Conservation (phyloP, 768 basidiomycete species). For the Tricholoma sp. region DNA sequence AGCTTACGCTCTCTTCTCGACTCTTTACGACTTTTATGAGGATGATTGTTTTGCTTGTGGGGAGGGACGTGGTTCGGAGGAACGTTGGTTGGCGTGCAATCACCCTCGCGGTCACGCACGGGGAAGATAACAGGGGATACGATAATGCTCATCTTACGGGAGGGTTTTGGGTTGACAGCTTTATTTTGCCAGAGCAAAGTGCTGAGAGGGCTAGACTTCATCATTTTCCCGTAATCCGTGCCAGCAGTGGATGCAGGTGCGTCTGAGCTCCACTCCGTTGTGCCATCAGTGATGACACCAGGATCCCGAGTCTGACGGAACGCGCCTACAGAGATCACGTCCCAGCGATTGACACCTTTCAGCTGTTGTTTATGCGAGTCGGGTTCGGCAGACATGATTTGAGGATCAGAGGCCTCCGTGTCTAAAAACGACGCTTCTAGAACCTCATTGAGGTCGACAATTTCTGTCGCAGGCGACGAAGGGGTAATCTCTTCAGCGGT, state of each 20-base stretch:
- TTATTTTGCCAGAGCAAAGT: slow-evolving; percentile 50
- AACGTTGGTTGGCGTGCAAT: slow-evolving; percentile 47
- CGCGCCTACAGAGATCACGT: slow-evolving; percentile 64
- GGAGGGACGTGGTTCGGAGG: slow-evolving; percentile 27
- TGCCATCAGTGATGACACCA: slow-evolving; percentile 16
- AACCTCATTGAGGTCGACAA: slow-evolving; percentile 70
- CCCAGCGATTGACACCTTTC: slow-evolving; percentile 63
- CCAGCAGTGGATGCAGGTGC: slow-evolving; percentile 22
- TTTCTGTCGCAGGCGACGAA: slow-evolving; percentile 39
- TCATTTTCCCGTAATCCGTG: slow-evolving; percentile 41
- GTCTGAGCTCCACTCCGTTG: slow-evolving; percentile 33
- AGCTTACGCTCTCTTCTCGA: slow-evolving; percentile 62
- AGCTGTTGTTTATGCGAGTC: slow-evolving; percentile 36
- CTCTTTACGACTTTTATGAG: slow-evolving; percentile 58
- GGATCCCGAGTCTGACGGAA: slow-evolving; percentile 59
- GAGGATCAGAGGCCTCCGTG: slow-evolving; percentile 40
- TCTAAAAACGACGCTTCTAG: slow-evolving; percentile 70
- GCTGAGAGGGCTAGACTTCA: slow-evolving; percentile 53
- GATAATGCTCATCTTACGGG: slow-evolving; percentile 28
- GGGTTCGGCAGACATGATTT: slow-evolving; percentile 24
- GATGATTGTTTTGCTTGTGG: slow-evolving; percentile 33
- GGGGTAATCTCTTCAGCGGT: slow-evolving; percentile 9
- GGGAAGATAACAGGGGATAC: slow-evolving; percentile 51
- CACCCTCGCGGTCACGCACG: slow-evolving; percentile 40
- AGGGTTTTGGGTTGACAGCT: slow-evolving; percentile 20